phyloP scores from a whole-genome alignment of 1,139 yeast species.

The Sugiyamaella xylanicola region DNA sequence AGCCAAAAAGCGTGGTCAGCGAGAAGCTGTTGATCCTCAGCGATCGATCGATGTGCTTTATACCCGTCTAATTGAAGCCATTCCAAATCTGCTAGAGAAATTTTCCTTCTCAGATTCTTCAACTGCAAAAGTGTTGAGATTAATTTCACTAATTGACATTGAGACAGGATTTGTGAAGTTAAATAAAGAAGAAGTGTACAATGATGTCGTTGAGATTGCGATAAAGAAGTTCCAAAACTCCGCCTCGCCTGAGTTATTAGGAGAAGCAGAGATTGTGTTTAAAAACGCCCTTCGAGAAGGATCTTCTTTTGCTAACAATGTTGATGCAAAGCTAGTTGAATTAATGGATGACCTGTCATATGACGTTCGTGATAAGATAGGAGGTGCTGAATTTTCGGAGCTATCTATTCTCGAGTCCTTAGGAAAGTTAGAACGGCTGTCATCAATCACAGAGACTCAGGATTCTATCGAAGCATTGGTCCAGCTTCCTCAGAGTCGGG shows the following conservation, averaged over 20 bases:
- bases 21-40: conserved; percentile 29
- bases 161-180: conserved; percentile 32
- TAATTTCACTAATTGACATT: conserved; percentile 36
- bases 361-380: conserved; percentile 24
- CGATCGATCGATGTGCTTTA: conserved; percentile 25
- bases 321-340: conserved; percentile 13
- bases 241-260: conserved; percentile 31
- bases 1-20: conserved; percentile 23
- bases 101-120: conserved; percentile 36
- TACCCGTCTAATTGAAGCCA: conserved; percentile 29
- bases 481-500: conserved; percentile 22
- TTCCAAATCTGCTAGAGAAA: conserved; percentile 36
- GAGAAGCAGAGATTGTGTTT: conserved; percentile 22
- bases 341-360: conserved; percentile 30
- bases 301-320: conserved; percentile 12
- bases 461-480: conserved; percentile 23
- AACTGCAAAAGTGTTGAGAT: conserved; percentile 32
- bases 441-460: conserved; percentile 27
- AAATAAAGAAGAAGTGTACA: conserved; percentile 35
- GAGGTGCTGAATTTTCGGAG: conserved; percentile 20
- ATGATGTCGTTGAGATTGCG: conserved; percentile 30
- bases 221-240: conserved; percentile 33
- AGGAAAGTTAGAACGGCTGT: conserved; percentile 26
- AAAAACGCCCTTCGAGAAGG: conserved; percentile 11
- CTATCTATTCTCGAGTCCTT: conserved; percentile 25